These are phyloP conservation scores for Stipa capillata DNA, from an alignment of 176 grass and related monocot genomes.

Conservation along the genomic window DNA sequence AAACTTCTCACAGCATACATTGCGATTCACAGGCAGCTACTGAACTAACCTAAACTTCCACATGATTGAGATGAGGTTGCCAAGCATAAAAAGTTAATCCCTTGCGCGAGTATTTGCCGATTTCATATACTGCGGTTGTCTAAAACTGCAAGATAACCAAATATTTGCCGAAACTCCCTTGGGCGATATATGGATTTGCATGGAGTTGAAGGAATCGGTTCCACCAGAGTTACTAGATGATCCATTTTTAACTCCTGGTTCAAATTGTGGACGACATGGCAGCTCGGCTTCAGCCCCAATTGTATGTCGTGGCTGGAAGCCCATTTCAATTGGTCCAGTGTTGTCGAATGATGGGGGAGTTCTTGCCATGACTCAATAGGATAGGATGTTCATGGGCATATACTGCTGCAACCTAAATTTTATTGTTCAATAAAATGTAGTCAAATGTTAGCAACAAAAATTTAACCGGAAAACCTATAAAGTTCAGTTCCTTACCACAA, in stretches of 20 bases:
- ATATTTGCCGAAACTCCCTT: constrained; percentile 22
- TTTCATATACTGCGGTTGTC: background rate
- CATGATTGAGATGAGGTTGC: background rate
- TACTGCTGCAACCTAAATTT: background rate
- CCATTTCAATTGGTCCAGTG: too few species aligned
- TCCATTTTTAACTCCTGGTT: constrained; percentile 34
- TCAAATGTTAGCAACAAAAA: background rate
- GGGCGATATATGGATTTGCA: constrained; percentile 10
- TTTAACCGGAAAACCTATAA: background rate
- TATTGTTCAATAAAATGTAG: background rate
- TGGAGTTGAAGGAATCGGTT: constrained; percentile 12
- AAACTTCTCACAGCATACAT: background rate
- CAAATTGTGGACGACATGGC: constrained; percentile 6
- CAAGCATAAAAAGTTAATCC: too few species aligned
- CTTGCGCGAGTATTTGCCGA: too few species aligned
- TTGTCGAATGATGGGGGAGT: too few species aligned
- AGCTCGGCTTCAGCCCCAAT: too few species aligned
- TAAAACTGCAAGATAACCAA: background rate
- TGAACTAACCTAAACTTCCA: too few species aligned
- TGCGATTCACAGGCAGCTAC: too few species aligned
- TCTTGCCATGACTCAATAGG: too few species aligned
- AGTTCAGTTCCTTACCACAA: background rate
- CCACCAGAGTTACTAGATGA: constrained; percentile 31
- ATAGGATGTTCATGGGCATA: background rate
- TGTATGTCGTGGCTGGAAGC: too few species aligned